Percentiles rank a stretch among this genome's conserved stretches.
Conservation (phyloP, 306 rosid genomes). For the Cicer judaicum region DNA sequence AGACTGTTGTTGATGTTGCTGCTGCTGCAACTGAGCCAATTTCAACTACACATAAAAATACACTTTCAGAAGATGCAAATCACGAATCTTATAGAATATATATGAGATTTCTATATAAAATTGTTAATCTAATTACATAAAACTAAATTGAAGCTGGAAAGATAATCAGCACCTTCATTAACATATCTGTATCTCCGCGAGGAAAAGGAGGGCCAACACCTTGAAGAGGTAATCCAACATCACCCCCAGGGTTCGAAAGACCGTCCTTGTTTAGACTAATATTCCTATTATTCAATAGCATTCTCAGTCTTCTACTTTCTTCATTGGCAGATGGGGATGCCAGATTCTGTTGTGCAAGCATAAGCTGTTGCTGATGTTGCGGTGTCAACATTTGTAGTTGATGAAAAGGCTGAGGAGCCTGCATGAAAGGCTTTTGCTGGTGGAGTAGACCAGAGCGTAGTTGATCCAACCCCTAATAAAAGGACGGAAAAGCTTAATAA, state of each 20-base stretch:
- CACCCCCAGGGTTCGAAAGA: slow-evolving; percentile 80
- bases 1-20: slow-evolving; percentile 73
- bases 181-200: slow-evolving; percentile 83
- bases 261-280: slow-evolving; percentile 71
- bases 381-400: slow-evolving; percentile 97
- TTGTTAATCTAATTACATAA: slow-evolving; percentile 30
- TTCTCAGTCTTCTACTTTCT: slow-evolving; percentile 82
- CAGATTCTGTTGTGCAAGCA: slow-evolving; percentile 94
- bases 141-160: slow-evolving; percentile 34
- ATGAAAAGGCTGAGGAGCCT: slow-evolving; percentile 87
- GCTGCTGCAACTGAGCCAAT: slow-evolving; percentile 88
- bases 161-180: slow-evolving; percentile 70
- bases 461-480: slow-evolving; percentile 84
- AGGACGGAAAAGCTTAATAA: slow-evolving; percentile 32
- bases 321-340: slow-evolving; percentile 84
- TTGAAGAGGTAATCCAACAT: slow-evolving; percentile 91
- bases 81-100: slow-evolving; percentile 28
- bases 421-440: slow-evolving; percentile 88
- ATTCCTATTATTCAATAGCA: slow-evolving; percentile 74
- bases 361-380: slow-evolving; percentile 89
- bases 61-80: slow-evolving; percentile 40
- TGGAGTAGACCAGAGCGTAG: slow-evolving; percentile 93
- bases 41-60: slow-evolving; percentile 62
- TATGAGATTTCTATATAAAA: slow-evolving; percentile 1
- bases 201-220: slow-evolving; percentile 73